These are phyloP conservation scores for Pseudogymnoascus sp. DNA, from an alignment of 2,329 filamentous ascomycete genomes.

Conservation along the genomic window DNA sequence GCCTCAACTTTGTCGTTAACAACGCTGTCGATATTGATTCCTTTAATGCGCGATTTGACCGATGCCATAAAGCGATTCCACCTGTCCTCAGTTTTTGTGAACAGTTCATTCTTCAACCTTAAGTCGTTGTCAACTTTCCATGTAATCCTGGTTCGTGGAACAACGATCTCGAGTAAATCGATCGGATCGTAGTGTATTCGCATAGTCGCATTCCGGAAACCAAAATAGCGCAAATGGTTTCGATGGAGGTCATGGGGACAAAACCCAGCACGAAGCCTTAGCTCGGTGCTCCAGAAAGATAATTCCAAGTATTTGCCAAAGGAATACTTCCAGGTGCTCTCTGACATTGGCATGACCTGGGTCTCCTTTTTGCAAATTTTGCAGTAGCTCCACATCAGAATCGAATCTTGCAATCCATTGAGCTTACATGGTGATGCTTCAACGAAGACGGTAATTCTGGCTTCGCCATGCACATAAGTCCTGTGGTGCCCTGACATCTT, in stretches of 20 bases:
- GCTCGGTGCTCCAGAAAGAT: constrained; percentile 84
- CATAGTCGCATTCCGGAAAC: constrained; percentile 74
- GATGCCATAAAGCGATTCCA: constrained; percentile 82
- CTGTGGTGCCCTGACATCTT: constrained; percentile 89
- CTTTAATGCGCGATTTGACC: constrained; percentile 72
- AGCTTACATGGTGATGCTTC: constrained; percentile 63
- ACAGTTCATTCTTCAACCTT: constrained; percentile 86
- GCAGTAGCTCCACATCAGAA: constrained; percentile 97
- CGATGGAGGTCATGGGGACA: constrained; percentile 89
- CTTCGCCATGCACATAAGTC: constrained; percentile 94
- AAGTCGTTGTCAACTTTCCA: constrained; percentile 98
- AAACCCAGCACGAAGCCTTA: constrained; percentile 63
- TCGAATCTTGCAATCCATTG: constrained; percentile 59
- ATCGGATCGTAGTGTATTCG: constrained; percentile 90
- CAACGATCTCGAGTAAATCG: constrained; percentile 86
- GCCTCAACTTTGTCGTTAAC: constrained; percentile 76
- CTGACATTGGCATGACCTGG: constrained; percentile 81
- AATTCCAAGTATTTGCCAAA: constrained; percentile 98
- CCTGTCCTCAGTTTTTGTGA: constrained; percentile 68
- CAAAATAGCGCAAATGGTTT: constrained; percentile 89
- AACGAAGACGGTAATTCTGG: constrained; percentile 84
- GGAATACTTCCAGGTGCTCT: constrained; percentile 94
- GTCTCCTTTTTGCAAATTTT: constrained; percentile 88
- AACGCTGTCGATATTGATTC: constrained; percentile 86
- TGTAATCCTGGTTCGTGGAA: constrained; percentile 80